These are phyloP conservation scores for Pseudogymnoascus pannorum DNA, from an alignment of 2,329 filamentous ascomycete genomes.

Conservation along the genomic window DNA sequence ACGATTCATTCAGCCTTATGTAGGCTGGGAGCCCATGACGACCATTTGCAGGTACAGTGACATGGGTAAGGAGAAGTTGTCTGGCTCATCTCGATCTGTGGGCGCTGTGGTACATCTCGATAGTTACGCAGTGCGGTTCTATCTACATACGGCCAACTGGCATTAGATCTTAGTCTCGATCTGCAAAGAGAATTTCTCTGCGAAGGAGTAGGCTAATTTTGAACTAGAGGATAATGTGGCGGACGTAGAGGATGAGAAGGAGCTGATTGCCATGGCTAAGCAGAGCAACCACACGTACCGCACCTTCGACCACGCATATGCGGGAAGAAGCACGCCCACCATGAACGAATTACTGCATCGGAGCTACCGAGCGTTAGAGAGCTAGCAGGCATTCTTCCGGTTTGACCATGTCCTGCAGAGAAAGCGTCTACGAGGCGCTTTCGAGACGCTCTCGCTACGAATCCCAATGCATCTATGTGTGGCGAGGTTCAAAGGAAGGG, in stretches of 20 bases:
- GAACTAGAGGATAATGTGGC: constrained; percentile 12
- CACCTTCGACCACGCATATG: constrained; percentile 15
- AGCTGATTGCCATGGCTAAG: constrained; percentile 15
- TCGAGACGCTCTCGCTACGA: constrained; percentile 7
- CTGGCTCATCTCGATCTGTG: no score
- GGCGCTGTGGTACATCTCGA: no score
- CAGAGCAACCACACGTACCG: constrained; percentile 13
- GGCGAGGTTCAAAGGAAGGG: neutral
- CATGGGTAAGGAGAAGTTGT: no score
- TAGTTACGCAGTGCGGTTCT: no score
- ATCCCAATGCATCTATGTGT: constrained; percentile 6
- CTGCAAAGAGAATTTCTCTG: constrained; percentile 15
- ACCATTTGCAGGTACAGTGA: no score
- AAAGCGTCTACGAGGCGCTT: constrained; percentile 7
- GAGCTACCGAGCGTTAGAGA: constrained; percentile 3
- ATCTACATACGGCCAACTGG: constrained; percentile 12
- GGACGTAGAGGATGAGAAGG: constrained; percentile 11
- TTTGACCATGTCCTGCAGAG: constrained; percentile 12
- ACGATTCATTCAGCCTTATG: no score
- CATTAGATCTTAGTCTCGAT: constrained; percentile 9
- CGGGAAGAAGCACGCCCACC: constrained; percentile 8
- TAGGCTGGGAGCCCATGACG: no score
- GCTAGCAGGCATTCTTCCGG: constrained; percentile 12
- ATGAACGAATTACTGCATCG: constrained; percentile 11
- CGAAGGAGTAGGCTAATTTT: constrained; percentile 13